Evolutionary conservation across 1,284 basidiomycete species (phyloP), one percentile per base, ranked within the genome.

Genomic region (Xerocomus amazonicus): DNA sequence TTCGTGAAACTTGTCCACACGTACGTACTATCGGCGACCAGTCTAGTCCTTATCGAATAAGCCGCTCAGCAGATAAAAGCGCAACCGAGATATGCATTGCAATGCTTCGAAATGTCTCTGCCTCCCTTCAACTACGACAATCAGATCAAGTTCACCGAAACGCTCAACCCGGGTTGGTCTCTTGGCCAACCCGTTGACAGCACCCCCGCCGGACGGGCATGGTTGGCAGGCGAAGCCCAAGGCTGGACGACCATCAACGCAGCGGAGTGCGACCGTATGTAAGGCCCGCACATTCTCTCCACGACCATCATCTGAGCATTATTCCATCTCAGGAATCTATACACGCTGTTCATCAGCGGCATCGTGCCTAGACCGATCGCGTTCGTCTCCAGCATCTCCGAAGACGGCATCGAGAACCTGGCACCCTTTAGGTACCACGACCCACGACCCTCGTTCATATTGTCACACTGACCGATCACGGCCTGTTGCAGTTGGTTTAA

Each of bases 351-450:
- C 68, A 76, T 79, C 19, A 76, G 77, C n/a, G 81, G 79, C 3
- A 75, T 86, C 39, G 73, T 74, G 17, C 86, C 86, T 0, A 73
- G 87, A 38, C 86, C 86, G 3, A 75, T 89, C 47, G 86, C 80
- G 0, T 85, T 89, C 54, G 76, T 87, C 5, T 86, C 85, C 8
- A 78, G 78, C 8, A 54, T 83, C 33, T 73, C 74, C 1, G 66
- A 70, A 6, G 66, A 77, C 28, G 84, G 84, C 0, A 56, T 71
- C 1, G 67, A 74, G 52, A 89, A 89, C 56, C 70, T 88, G 19
- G 78, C 82, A 26, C 80, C 80, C 0, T 82, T 80, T 55, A 80
- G 77, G 75, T 75, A 51, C 28, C 28, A 26, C 45, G 3, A 1
- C 8, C 26, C 14, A 23, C 19, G 3, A 23, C 19, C 19, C 19